Conservation (phyloP, 2,329 filamentous ascomycete species). For the Diaporthe sp. region DNA sequence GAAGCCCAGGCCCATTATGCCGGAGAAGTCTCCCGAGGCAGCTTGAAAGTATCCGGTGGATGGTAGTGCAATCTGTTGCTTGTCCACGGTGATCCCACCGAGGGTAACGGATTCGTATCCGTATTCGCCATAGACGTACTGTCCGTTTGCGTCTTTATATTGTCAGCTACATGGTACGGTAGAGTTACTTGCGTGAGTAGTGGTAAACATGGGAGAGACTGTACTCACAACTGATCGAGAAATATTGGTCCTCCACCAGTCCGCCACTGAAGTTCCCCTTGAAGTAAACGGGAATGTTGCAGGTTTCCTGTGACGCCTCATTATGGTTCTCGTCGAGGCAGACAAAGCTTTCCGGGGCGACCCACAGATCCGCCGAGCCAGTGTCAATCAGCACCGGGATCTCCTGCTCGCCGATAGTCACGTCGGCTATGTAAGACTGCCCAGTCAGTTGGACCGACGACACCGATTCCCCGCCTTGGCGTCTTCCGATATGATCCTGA, state of each 20-base stretch:
- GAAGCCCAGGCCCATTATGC: constrained; percentile 35
- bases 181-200: fast-evolving
- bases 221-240: constrained; percentile 27
- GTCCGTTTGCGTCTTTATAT: constrained; percentile 8
- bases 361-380: constrained; percentile 43
- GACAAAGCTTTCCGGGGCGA: constrained; percentile 18
- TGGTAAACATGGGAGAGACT: too few relatives aligned
- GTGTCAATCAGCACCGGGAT: constrained; percentile 47
- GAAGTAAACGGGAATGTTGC: constrained; percentile 26
- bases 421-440: constrained; percentile 45
- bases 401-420: constrained; percentile 43
- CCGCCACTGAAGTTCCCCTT: constrained; percentile 7
- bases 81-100: constrained; percentile 16
- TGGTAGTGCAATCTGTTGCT: constrained; percentile 34
- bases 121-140: constrained; percentile 33
- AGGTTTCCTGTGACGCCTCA: background rate
- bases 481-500: background rate
- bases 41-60: constrained; percentile 24
- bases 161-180: background rate
- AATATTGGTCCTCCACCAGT: constrained; percentile 25
- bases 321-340: constrained; percentile 29
- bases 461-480: background rate
- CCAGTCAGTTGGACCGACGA: constrained; percentile 1
- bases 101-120: constrained; percentile 29
- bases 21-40: constrained; percentile 30